phyloP scores from a whole-genome alignment of 768 basidiomycete genomes.

The Rhodotorula diobovata region DNA sequence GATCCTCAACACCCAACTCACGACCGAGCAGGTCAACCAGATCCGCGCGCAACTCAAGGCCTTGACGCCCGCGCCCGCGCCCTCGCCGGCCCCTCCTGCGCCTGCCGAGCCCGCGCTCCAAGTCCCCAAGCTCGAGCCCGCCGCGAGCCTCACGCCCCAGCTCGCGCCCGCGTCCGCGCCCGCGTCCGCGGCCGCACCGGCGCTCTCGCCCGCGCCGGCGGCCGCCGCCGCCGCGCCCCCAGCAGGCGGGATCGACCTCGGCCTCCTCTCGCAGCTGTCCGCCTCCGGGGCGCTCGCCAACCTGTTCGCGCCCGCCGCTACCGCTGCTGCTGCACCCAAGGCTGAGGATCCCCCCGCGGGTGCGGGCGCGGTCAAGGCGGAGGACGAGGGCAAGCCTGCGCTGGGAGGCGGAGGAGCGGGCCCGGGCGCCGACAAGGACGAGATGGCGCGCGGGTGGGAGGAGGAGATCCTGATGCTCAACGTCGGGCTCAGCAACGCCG shows the following conservation, averaged over 20 bases:
- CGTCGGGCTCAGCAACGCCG: conserved; percentile 63
- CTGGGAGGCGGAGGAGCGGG: no score
- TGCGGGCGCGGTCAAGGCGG: not conserved
- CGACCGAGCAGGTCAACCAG: conserved; percentile 46
- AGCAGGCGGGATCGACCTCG: conserved; percentile 31
- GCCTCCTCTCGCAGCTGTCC: conserved; percentile 19
- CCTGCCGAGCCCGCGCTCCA: conserved; percentile 11
- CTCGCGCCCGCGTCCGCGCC: not conserved
- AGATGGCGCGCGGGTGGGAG: conserved; percentile 19
- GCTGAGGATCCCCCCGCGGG: not conserved
- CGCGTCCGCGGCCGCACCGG: not conserved
- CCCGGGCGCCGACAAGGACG: not conserved
- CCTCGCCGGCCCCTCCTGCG: conserved; percentile 46
- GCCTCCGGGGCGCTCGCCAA: conserved; percentile 26
- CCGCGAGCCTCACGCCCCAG: conserved; percentile 15
- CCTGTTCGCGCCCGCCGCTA: conserved; percentile 9
- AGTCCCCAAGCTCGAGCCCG: conserved; percentile 20
- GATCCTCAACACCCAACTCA: conserved; percentile 58
- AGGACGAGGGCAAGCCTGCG: not conserved
- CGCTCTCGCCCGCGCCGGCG: not conserved
- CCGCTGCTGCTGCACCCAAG: no score
- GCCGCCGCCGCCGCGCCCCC: not conserved
- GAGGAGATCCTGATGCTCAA: conserved; percentile 48
- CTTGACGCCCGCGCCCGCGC: conserved; percentile 45
- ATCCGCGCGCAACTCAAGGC: conserved; percentile 47